A percentile compares a stretch with the other conserved stretches of the same genome.
phyloP scores from a whole-genome alignment of 2,329 filamentous ascomycete genomes.

The Trichoderma polysporum region DNA sequence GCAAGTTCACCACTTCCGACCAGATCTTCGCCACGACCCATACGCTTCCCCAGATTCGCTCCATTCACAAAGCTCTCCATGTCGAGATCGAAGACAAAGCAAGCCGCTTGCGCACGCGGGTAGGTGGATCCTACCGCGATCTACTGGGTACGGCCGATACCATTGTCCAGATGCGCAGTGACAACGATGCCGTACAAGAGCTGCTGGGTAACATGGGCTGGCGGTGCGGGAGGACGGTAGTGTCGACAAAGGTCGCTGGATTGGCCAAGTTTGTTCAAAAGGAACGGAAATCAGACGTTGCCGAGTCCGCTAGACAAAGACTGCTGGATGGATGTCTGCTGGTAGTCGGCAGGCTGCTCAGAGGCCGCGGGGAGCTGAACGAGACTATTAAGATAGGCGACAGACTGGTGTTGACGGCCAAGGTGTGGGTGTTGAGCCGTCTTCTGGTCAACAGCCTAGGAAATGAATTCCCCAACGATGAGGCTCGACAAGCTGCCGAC shows the following conservation, averaged over 20 bases:
- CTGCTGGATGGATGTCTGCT: slow-evolving; percentile 54
- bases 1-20: slow-evolving; percentile 48
- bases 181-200: slow-evolving; percentile 73
- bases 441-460: slow-evolving; percentile 72
- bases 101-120: slow-evolving; percentile 60
- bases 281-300: slow-evolving; percentile 30
- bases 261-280: slow-evolving; percentile 47
- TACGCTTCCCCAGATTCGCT: slow-evolving; percentile 63
- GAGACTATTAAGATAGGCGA: slow-evolving; percentile 43
- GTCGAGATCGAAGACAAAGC: slow-evolving; percentile 62
- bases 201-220: slow-evolving; percentile 71
- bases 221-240: slow-evolving; percentile 69
- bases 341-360: slow-evolving; percentile 50
- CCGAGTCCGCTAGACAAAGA: slow-evolving; percentile 45
- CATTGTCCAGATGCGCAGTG: slow-evolving; percentile 84
- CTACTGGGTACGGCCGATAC: slow-evolving; percentile 88
- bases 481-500: slow-evolving; percentile 49
- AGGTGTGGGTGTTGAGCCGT: slow-evolving; percentile 72
- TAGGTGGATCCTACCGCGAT: slow-evolving; percentile 75
- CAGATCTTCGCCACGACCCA: slow-evolving; percentile 56
- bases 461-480: slow-evolving; percentile 41
- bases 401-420: slow-evolving; percentile 60
- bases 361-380: slow-evolving; percentile 36
- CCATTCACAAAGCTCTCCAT: slow-evolving; percentile 61
- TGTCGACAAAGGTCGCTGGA: slow-evolving; percentile 65